Percentiles rank a stretch among this genome's conserved stretches.
Conservation (phyloP, 495 filamentous ascomycete genomes). For the Penicillium psychrofluorescens region DNA sequence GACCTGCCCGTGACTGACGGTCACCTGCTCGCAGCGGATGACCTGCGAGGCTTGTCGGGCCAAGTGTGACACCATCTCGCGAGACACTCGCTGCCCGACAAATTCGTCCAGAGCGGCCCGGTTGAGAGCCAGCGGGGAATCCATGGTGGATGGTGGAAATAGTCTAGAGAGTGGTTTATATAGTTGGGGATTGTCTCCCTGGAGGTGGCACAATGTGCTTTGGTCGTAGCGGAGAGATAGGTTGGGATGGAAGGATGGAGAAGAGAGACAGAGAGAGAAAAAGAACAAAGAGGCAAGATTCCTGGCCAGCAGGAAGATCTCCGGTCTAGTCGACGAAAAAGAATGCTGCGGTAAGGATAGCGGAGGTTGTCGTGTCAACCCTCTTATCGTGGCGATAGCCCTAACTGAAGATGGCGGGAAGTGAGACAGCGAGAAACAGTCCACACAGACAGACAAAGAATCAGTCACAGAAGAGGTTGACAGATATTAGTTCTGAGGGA, state of each 20-base stretch:
- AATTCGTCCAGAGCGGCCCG: constrained; percentile 84
- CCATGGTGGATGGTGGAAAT: constrained; percentile 7
- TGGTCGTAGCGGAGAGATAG: constrained; percentile 1
- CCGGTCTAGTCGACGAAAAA: constrained; percentile 5
- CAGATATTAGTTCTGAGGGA: background rate
- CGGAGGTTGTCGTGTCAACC: constrained; percentile 43
- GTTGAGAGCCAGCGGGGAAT: constrained; percentile 45
- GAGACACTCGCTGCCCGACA: constrained; percentile 70
- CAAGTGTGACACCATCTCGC: constrained; percentile 80
- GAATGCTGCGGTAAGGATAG: constrained; percentile 39
- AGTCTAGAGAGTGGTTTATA: background rate
- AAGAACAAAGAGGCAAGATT: constrained; percentile 8
- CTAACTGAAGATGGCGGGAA: constrained; percentile 17
- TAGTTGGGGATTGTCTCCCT: background rate
- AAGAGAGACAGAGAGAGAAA: constrained; percentile 3
- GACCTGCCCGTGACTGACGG: constrained; percentile 52
- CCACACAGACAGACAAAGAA: constrained; percentile 1
- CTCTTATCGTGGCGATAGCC: constrained; percentile 25
- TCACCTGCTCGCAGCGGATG: constrained; percentile 77
- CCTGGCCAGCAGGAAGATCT: constrained; percentile 16
- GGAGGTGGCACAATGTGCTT: background rate
- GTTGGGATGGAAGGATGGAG: constrained; percentile 3
- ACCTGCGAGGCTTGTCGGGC: constrained; percentile 76
- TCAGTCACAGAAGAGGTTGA: background rate
- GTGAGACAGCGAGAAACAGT: constrained; percentile 22